phyloP scores from a whole-genome alignment of 1,284 basidiomycete genomes.

The Xerocomus amazonicus region DNA sequence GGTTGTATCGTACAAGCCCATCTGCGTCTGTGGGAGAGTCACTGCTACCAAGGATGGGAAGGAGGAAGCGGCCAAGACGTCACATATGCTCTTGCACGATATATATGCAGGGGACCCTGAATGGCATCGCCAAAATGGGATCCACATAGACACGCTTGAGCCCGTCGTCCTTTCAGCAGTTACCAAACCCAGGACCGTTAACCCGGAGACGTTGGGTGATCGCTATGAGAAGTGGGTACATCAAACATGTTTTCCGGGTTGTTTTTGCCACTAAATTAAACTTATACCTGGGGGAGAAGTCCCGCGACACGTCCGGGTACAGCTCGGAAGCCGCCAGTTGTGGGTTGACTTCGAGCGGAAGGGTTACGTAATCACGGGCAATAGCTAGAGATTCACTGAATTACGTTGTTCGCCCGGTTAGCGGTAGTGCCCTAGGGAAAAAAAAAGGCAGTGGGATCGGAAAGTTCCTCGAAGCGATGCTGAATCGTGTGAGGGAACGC shows the following conservation, averaged over 20 bases:
- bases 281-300: background rate
- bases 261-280: background rate
- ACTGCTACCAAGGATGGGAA: background rate
- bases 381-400: background rate
- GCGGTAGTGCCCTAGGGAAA: background rate
- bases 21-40: background rate
- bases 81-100: background rate
- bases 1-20: slow-evolving; percentile 19
- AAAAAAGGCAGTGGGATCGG: background rate
- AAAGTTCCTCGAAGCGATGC: background rate
- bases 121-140: background rate
- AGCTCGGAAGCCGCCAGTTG: background rate
- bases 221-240: background rate
- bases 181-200: background rate
- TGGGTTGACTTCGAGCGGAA: background rate
- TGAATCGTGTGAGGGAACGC: background rate
- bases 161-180: background rate
- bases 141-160: background rate
- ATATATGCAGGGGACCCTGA: background rate
- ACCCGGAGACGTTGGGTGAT: background rate
- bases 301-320: background rate
- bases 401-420: background rate
- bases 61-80: background rate
- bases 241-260: background rate
- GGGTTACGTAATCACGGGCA: background rate